phyloP scores from a whole-genome alignment of 208 protist genomes.

The Acanthamoeba healyi region DNA sequence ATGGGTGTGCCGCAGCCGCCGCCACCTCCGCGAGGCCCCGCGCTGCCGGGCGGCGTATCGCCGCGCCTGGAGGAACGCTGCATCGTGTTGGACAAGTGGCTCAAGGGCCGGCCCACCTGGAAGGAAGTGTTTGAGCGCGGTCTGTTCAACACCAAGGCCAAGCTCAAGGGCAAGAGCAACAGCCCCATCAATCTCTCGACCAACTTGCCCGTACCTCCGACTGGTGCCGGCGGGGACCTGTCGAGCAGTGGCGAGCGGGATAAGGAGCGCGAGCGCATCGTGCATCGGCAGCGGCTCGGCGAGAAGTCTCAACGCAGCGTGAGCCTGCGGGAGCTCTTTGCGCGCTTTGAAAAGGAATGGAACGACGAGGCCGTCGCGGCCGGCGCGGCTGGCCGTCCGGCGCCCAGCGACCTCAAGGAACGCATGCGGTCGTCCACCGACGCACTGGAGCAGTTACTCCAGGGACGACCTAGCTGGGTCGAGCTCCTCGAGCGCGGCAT shows the following conservation, averaged over 20 bases:
- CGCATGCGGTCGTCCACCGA: slow-evolving; percentile 46
- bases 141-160: slow-evolving; percentile 61
- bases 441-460: slow-evolving; percentile 23
- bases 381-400: not conserved
- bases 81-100: slow-evolving; percentile 41
- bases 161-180: slow-evolving; percentile 62
- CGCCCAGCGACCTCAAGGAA: not conserved
- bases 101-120: slow-evolving; percentile 51
- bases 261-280: not conserved
- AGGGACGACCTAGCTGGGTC: slow-evolving; percentile 42
- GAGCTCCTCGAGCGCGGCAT: slow-evolving; percentile 65
- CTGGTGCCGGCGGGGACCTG: not conserved
- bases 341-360: not conserved
- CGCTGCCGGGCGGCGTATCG: not conserved
- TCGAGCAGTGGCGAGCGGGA: slow-evolving; percentile 36
- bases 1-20: not conserved
- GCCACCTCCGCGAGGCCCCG: not conserved
- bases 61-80: slow-evolving; percentile 48
- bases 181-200: slow-evolving; percentile 30
- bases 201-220: not conserved
- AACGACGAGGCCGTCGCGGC: not conserved
- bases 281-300: not conserved
- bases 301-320: not conserved
- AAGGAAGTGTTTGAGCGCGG: slow-evolving; percentile 57
- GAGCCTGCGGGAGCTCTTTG: not conserved